Evolutionary conservation across 2,329 filamentous ascomycete species (phyloP), one percentile per base, ranked within the genome.

Genomic region (Microdochium trichocladiopsis): DNA sequence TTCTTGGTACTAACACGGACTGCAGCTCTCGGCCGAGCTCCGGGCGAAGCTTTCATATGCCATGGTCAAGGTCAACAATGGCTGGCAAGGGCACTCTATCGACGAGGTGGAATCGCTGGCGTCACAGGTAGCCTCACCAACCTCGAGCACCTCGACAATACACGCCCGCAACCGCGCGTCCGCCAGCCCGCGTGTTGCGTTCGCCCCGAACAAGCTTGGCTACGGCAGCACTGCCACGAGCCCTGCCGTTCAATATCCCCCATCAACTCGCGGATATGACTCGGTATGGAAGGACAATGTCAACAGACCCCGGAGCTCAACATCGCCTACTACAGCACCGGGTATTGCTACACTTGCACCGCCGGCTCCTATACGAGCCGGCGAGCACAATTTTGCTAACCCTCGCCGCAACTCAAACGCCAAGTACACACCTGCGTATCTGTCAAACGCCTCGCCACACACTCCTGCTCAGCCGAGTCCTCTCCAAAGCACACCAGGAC

Each of bases 51-150:
- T 97, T 25, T 90, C 90, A 6, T 96, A 96, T 68, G 93, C 93
- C 57, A 94, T 95, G 80, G 80, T 95, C 65, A 96, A 96, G 69
- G 88, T 96, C 41, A 90, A 90, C 65, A 85, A 95, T 64, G 90
- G 90, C 53, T 94, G 91, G 87, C 88, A 95, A 69, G 80, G 85
- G 49, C 84, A 87, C 57, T 84, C 83, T 18, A 82, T 94, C 53
- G 84, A 87, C 52, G 88, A 93, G 68, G 81, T 93, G 25, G 90
- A 93, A 69, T 82, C 81, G 48, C 71, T 90, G 41, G 82, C 88
- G 10, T 89, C 88, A 1, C 83, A 87, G 51, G 79, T 78, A 53
- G 80, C 76, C 21, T 89, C 86, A 1, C 83, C 84, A 24, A 72
- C 77, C 31, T 77, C 86, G 49, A 79, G 78, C 67, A 72, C 76